phyloP scores from a whole-genome alignment of 768 basidiomycete genomes.

The Kwoniella dejecticola region DNA sequence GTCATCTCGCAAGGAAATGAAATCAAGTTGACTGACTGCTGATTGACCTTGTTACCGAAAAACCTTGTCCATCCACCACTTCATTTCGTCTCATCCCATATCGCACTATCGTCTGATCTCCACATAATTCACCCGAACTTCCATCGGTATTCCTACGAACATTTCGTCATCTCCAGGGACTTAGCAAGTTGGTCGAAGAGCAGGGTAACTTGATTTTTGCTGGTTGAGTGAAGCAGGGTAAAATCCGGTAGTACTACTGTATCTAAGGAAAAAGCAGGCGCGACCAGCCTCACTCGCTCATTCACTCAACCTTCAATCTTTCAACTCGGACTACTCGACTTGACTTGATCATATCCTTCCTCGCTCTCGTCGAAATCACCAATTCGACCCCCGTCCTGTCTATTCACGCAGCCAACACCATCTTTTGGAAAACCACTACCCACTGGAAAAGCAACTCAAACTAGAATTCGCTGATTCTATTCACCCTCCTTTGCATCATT shows the following conservation, averaged over 20 bases:
- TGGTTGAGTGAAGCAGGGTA: background rate
- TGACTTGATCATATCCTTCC: slow-evolving; percentile 2
- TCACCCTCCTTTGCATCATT: background rate
- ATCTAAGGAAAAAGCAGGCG: slow-evolving; percentile 18
- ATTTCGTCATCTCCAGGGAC: background rate
- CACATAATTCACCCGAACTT: slow-evolving; percentile 2
- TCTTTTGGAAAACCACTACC: background rate
- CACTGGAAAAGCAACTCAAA: background rate
- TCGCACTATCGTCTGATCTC: background rate
- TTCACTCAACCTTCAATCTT: background rate
- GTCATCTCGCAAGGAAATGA: background rate
- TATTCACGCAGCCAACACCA: slow-evolving; percentile 3
- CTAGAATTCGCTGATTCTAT: slow-evolving; percentile 3
- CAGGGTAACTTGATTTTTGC: background rate
- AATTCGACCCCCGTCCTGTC: background rate
- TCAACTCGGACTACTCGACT: background rate
- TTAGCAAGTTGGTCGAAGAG: background rate
- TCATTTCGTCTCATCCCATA: slow-evolving; percentile 2
- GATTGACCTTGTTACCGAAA: background rate
- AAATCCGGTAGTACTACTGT: background rate
- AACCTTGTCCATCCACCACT: background rate
- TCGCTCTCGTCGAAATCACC: background rate
- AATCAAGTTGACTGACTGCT: slow-evolving; percentile 7
- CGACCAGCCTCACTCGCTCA: slow-evolving; percentile 23
- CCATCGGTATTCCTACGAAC: slow-evolving; percentile 1